Evolutionary conservation across 805 yeast species (phyloP), one percentile per base, ranked within the genome.

Genomic region (Suhomyces vadensis): DNA sequence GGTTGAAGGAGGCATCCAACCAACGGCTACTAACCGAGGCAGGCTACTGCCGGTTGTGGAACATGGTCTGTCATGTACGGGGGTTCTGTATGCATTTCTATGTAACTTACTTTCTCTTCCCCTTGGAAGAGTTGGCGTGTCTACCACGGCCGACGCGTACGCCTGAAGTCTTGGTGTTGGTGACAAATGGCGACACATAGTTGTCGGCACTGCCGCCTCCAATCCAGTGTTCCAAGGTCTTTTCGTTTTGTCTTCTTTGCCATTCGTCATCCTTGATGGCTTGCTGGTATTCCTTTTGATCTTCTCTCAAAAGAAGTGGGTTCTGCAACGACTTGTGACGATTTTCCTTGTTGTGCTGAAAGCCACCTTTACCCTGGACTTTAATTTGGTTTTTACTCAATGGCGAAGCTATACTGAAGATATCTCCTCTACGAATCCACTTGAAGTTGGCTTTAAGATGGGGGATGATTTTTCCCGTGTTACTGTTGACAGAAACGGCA

Each of bases 121-220:
- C 45, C 56, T 67, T 75, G n/a, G 76, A 64, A 20, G 88, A 75
- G 61, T 94, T 94, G 31, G 83, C 92, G 60, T 77, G 77, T 56
- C 95, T 76, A 11, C 97, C 95, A 45, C 80, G 76, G 6, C 97
- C 97, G n/a, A 92, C 87, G 47, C 76, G 79, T 16, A 90, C 91
- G 24, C 86, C 83, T 20, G 83, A 77, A 24, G 77, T 73, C 52
- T 73, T 62, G 13, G 68, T 56, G 27, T 56, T 63, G 48, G 63
- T 51, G 42, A 60, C 60, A 53, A 94, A 94, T n/a, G 99, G 99
- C 10, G 96, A 85, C 40, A 86, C 81, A 53, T 82, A 82, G 55
- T 86, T 86, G 65, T 85, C 87, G 42, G 97, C 91, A 42, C 90
- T 82, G 5, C 94, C 94, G n/a, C 96, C 96, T 13, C 97, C 97